Evolutionary conservation across 352 stramenopile species (phyloP).

Genomic region (Detonula confervacea): DNA sequence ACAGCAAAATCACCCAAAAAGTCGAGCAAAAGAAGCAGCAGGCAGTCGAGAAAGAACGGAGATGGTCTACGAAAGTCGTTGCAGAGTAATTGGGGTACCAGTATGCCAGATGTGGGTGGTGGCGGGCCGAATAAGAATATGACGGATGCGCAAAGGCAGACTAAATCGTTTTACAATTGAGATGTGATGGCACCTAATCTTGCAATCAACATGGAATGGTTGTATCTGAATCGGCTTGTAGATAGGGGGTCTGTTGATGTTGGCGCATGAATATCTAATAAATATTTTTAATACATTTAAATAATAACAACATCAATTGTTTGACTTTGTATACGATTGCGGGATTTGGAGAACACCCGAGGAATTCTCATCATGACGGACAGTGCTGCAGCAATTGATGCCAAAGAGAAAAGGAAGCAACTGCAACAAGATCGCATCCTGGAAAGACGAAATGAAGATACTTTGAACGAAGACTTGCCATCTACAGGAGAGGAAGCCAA

Average conservation of each 20-base stretch:
- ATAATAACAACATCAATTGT: too few species aligned
- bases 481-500: neutral
- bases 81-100: neutral
- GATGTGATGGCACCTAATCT: too few species aligned
- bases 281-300: neutral
- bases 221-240: neutral
- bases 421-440: neutral
- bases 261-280: too few species aligned
- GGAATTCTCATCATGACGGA: neutral
- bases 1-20: too few species aligned
- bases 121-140: neutral
- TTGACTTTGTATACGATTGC: neutral
- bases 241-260: neutral
- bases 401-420: neutral
- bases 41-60: too few species aligned
- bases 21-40: too few species aligned
- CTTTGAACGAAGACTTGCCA: constrained; percentile 10
- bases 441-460: neutral
- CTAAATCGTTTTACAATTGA: constrained; percentile 20
- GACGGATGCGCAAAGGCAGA: constrained; percentile 18
- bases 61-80: neutral
- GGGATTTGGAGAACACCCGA: neutral
- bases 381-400: neutral
- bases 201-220: too few species aligned
- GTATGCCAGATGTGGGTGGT: constrained; percentile 4